Evolutionary conservation across 208 protist genomes (phyloP).

Genomic region (Lotmaria passim): DNA sequence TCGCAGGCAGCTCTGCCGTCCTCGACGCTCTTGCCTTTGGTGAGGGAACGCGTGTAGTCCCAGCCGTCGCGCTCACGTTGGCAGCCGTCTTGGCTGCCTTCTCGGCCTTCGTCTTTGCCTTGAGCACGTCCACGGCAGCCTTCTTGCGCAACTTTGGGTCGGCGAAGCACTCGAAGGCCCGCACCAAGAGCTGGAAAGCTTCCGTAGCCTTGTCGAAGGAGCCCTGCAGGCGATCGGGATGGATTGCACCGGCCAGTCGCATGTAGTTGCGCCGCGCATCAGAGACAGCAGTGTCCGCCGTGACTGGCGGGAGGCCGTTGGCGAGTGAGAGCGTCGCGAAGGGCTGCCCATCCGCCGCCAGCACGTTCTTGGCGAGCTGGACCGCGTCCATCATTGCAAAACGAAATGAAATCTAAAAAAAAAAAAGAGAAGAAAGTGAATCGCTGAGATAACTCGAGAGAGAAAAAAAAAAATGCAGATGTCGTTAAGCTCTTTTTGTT

Average conservation of each 20-base stretch:
- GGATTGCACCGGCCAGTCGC: slow-evolving; percentile 70
- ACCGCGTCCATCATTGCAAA: slow-evolving; percentile 44
- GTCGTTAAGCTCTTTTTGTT: no score
- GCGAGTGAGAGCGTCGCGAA: slow-evolving; percentile 74
- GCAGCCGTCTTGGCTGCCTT: slow-evolving; percentile 3
- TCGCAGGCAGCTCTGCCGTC: neutral
- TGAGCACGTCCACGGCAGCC: slow-evolving; percentile 16
- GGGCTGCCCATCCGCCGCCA: slow-evolving; percentile 52
- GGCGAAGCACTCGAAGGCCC: slow-evolving; percentile 80
- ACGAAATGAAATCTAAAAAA: neutral
- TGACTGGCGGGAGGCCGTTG: slow-evolving; percentile 60
- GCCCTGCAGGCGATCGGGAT: slow-evolving; percentile 82
- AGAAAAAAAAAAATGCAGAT: slow-evolving; percentile 6
- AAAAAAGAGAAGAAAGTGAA: slow-evolving; percentile 4
- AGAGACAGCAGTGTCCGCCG: slow-evolving; percentile 49
- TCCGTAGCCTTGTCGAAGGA: slow-evolving; percentile 74
- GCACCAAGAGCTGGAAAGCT: slow-evolving; percentile 83
- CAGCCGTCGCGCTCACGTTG: slow-evolving; percentile 1
- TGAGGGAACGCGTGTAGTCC: neutral
- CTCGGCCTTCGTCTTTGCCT: slow-evolving; percentile 11
- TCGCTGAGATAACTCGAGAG: neutral
- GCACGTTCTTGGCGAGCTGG: slow-evolving; percentile 51
- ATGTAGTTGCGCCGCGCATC: slow-evolving; percentile 87
- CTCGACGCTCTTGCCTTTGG: neutral
- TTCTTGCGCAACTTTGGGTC: slow-evolving; percentile 65